Evolutionary conservation across 1,284 basidiomycete genomes (phyloP).

Genomic region (Trametes pubescens): DNA sequence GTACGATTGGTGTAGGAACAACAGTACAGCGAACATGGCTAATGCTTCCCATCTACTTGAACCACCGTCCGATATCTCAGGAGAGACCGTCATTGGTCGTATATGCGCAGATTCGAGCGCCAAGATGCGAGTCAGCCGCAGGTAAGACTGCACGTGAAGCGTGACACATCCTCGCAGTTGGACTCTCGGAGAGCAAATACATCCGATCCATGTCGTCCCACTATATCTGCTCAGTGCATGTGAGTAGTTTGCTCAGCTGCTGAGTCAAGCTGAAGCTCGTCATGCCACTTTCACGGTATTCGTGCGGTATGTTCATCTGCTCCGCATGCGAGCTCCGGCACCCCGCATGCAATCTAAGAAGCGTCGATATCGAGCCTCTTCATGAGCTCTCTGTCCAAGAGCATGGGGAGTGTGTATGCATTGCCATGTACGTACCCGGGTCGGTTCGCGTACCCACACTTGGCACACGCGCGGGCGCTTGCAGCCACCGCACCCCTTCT

Average conservation of each 20-base stretch:
- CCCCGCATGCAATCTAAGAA: background rate
- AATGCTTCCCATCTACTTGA: background rate
- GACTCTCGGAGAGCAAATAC: background rate
- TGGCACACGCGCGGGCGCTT: background rate
- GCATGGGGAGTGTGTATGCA: background rate
- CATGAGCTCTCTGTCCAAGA: background rate
- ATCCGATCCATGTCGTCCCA: background rate
- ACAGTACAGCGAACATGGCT: background rate
- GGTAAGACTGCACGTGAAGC: background rate
- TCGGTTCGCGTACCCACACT: background rate
- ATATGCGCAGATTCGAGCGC: too few species aligned
- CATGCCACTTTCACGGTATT: background rate
- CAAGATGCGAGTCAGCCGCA: background rate
- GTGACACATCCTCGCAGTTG: background rate
- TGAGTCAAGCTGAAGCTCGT: background rate
- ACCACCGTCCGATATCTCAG: background rate
- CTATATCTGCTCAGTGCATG: background rate
- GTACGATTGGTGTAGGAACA: conserved; percentile 7
- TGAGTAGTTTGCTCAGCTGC: conserved; percentile 9
- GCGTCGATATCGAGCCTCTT: too few species aligned
- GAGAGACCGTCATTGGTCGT: too few species aligned
- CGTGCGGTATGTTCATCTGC: background rate
- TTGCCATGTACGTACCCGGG: too few species aligned
- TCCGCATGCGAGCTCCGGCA: background rate
- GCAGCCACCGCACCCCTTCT: background rate